Evolutionary conservation across 257 asterid species (phyloP), one percentile per base, ranked within the genome.

Genomic region (Fraxinus excelsior): DNA sequence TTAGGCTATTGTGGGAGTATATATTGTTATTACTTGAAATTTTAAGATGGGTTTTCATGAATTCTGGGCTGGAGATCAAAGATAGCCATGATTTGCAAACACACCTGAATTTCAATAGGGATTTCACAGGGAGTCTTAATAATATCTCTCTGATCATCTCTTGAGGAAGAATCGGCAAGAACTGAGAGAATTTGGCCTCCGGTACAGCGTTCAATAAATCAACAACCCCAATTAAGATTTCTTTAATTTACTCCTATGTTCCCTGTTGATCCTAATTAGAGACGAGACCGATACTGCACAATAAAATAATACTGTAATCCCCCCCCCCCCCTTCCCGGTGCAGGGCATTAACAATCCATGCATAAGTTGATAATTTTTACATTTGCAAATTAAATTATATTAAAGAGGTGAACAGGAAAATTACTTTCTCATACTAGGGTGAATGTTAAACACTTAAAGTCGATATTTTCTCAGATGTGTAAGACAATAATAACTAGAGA

Each of bases 401-500:
- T 23, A 5, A 49, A 42, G 19, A 56, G 40, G 70, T 3, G 25
- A 56, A 46, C 46, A 12, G 26, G 26, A 14, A 72, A 71, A 75
- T 21, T 4, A n/a, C 35, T 14, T 4, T 51, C 23, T 18, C 62
- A 67, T 34, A 42, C 23, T 56, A 26, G 13, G 18, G n/a, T 31
- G 9, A 74, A 25, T 25, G 38, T 60, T 49, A 37, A 12, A 25
- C 13, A n/a, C 29, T 73, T 29, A 32, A 74, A 67, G 5, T 35
- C 75, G 64, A 81, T 53, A 2, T 2, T 58, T 60, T 60, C 34
- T 62, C 5, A 25, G 68, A 34, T 23, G 34, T 23, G 11, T 37
- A 65, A 78, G 64, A 65, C 12, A 44, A 70, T 11, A 62, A 69
- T 74, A 60, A 40, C 70, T 34, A 70, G 28, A 65, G 14, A 65